Evolutionary conservation across 805 yeast species (phyloP).

Genomic region (Spathaspora sp.): DNA sequence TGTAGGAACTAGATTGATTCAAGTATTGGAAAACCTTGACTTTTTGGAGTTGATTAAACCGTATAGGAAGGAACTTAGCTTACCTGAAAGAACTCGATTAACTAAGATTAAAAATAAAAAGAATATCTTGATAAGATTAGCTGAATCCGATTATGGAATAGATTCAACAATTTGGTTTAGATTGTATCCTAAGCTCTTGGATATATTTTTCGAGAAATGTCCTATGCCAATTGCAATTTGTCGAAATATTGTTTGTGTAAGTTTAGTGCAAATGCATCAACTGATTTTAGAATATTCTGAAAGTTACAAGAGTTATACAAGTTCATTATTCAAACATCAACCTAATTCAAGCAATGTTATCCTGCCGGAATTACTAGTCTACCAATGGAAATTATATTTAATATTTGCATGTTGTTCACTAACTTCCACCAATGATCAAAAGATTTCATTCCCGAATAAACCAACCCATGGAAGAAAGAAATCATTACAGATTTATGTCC

Average conservation of each 20-base stretch:
- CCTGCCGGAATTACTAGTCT: constrained; percentile 69
- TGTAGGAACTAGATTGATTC: constrained; percentile 70
- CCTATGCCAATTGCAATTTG: constrained; percentile 94
- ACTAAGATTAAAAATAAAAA: constrained; percentile 60
- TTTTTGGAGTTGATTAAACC: constrained; percentile 58
- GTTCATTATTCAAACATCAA: constrained; percentile 27
- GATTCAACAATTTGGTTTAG: constrained; percentile 97
- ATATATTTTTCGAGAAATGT: constrained; percentile 69
- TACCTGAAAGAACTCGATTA: constrained; percentile 75
- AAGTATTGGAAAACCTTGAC: constrained; percentile 69
- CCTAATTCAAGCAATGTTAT: constrained; percentile 15
- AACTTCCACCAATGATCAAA: constrained; percentile 86
- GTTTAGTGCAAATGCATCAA: constrained; percentile 83
- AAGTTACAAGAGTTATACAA: constrained; percentile 31
- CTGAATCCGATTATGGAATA: constrained; percentile 90
- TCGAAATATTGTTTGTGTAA: constrained; percentile 82
- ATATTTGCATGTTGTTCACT: constrained; percentile 90
- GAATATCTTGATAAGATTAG: constrained; percentile 69
- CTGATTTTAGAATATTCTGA: constrained; percentile 55
- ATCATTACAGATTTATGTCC: constrained; percentile 77
- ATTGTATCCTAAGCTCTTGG: constrained; percentile 72
- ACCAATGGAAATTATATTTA: constrained; percentile 85
- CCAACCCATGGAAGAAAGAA: constrained; percentile 69
- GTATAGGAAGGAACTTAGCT: constrained; percentile 50
- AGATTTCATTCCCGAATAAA: constrained; percentile 49